Percentiles rank a stretch among this genome's conserved stretches.
Conservation (phyloP, 2,329 filamentous ascomycete species). For the Colletotrichum theobromicola region DNA sequence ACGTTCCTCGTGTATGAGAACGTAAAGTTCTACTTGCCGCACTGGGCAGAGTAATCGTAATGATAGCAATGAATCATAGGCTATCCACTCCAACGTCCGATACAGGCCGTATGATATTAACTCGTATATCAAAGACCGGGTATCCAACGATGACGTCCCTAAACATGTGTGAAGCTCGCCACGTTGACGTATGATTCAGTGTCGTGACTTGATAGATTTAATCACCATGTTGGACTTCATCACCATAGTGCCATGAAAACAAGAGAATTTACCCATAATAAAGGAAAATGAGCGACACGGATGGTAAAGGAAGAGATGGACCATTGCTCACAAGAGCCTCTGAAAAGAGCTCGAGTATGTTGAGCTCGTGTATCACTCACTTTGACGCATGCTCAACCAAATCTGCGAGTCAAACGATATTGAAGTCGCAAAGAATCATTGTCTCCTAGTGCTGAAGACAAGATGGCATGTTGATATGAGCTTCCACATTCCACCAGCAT, state of each 20-base stretch:
- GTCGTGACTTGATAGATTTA: too few species aligned
- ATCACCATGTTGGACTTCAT: too few species aligned
- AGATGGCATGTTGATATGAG: background rate
- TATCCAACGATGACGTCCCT: fast-evolving
- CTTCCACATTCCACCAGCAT: background rate
- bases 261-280: too few species aligned
- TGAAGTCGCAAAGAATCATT: background rate
- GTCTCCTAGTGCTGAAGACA: background rate
- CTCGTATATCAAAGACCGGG: background rate
- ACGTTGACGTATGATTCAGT: too few species aligned
- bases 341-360: too few species aligned
- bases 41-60: slow-evolving; percentile 25
- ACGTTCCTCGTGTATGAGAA: slow-evolving; percentile 99
- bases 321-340: too few species aligned
- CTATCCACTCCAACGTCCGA: background rate
- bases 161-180: background rate
- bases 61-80: background rate
- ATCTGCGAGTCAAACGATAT: too few species aligned
- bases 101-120: background rate
- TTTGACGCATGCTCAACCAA: too few species aligned
- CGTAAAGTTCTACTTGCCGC: slow-evolving; percentile 73
- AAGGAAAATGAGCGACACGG: too few species aligned
- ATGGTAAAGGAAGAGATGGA: too few species aligned
- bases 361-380: too few species aligned
- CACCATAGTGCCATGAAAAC: too few species aligned